A percentile compares a stretch with the other conserved stretches of the same genome.
phyloP scores from a whole-genome alignment of 2,329 filamentous ascomycete species.

The Berkeleyomyces basicola region DNA sequence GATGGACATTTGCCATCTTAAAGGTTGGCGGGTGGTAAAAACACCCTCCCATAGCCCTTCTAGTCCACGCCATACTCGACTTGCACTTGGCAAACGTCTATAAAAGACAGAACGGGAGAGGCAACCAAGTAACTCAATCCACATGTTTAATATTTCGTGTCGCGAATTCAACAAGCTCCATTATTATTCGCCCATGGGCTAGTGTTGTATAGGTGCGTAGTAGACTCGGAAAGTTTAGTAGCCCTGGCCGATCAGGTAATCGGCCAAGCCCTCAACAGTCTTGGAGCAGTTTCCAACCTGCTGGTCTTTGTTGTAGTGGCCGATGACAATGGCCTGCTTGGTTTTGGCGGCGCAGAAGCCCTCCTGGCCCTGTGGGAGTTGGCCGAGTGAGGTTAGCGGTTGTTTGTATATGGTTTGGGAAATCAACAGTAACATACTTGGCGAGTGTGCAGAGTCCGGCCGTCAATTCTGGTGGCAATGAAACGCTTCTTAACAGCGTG shows the following conservation, averaged over 20 bases:
- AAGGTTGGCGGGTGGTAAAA: too few relatives aligned
- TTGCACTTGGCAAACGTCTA: too few relatives aligned
- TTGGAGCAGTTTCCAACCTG: constrained; percentile 60
- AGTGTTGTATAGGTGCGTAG: not conserved
- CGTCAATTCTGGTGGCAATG: constrained; percentile 59
- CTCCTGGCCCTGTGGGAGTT: constrained; percentile 43
- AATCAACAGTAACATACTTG: constrained; percentile 40
- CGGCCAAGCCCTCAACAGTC: constrained; percentile 67
- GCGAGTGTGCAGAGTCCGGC: constrained; percentile 68
- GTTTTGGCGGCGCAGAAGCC: constrained; percentile 78
- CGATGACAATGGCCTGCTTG: constrained; percentile 72
- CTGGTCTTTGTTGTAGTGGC: constrained; percentile 62
- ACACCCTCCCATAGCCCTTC: too few relatives aligned
- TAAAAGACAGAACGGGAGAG: too few relatives aligned
- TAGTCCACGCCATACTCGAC: too few relatives aligned
- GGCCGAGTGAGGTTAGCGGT: not conserved
- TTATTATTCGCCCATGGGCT: not conserved
- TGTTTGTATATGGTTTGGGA: not conserved
- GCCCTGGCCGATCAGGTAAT: constrained; percentile 65
- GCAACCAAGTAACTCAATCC: not conserved
- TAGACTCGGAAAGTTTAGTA: constrained; percentile 41
- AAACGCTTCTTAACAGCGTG: constrained; percentile 64
- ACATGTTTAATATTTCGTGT: not conserved
- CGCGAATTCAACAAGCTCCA: not conserved
- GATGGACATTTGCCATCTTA: too few relatives aligned